Base-by-base conservation (phyloP, 768 basidiomycete species). In the Collybiopsis confluens region DNA sequence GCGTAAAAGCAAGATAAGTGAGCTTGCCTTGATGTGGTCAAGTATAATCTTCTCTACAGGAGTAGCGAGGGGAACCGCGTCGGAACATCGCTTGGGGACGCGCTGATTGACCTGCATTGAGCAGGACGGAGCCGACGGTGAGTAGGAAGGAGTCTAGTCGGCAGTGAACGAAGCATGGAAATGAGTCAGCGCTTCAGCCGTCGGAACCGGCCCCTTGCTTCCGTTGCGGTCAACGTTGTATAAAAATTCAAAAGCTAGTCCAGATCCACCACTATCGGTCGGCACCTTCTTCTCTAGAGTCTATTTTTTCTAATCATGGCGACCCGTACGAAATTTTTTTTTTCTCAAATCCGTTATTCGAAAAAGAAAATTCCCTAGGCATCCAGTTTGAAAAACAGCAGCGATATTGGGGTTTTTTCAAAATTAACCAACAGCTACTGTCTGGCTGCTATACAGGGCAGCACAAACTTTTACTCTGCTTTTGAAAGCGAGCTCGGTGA, bases 351-450 rank as follows among this genome's bases (percentile, higher is more conserved):
- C 21, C n/a, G n/a, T 21, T 36, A 6, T 21, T 45, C 18, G 30
- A 26, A 21, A 54, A 40, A 62, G 52, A 52, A 59, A 61, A 18
- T 60, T 24, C 38, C 49, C 16, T 38, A 93, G 91, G 92, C 69
- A 75, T 91, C 59, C 90, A 93, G 75, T 95, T 93, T 67, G 92
- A 95, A 76, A n/a, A 95, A 94, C 74, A 88, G 82, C 74, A 88
- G 86, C 72, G 94, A 98, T 65, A 82, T 99, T 63, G 96, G 96
- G 63, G 96, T 99, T 41, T 99, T 98, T 73, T 78, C 93, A 64
- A 97, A 97, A 73, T 81, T 98, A 65, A 98, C 96, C 65, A 98
- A 99, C 79, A 90, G 86, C 65, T 99, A 97, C 81, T 98, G 96
- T 73, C 85, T 99, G 45, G 83, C 82, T 63, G 92, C 94, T 58